Percentiles rank a stretch among this genome's conserved stretches.
phyloP scores from a whole-genome alignment of 1,284 basidiomycete species.

The Cryptococcus jaspeensis region DNA sequence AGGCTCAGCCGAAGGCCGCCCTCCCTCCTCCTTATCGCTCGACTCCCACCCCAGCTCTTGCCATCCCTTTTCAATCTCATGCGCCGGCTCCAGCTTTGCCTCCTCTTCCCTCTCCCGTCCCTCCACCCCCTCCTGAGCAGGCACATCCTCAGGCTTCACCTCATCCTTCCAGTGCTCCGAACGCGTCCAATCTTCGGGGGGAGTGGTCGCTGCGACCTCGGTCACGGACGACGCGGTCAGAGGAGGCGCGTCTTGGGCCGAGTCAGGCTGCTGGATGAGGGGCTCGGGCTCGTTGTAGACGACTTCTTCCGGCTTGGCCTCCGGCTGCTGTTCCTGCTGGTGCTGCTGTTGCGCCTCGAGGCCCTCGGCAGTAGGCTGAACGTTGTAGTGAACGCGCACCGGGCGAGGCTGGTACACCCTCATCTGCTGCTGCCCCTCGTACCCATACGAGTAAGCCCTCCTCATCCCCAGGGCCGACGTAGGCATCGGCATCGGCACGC shows the following conservation, averaged over 20 bases:
- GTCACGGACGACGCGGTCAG: no score
- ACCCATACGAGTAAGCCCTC: no score
- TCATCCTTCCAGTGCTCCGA: no score
- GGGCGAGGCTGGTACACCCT: no score
- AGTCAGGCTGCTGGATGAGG: no score
- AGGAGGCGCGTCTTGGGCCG: no score
- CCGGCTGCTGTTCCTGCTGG: background rate
- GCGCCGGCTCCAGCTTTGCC: slow-evolving; percentile 6
- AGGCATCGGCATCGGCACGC: background rate
- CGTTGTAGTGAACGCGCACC: no score
- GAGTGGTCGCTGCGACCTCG: no score
- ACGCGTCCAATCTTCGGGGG: no score
- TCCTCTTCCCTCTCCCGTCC: background rate
- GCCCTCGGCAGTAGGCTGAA: background rate
- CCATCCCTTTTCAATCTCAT: slow-evolving; percentile 11
- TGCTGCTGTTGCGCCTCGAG: background rate
- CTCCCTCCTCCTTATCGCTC: background rate
- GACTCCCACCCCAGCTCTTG: slow-evolving; percentile 3
- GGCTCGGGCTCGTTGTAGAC: background rate
- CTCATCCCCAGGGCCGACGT: background rate
- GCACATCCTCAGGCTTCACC: background rate
- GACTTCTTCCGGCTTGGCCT: background rate
- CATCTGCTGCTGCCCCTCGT: no score
- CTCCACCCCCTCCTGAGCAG: background rate
- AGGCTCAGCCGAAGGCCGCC: background rate